Conservation (phyloP, 768 basidiomycete genomes). For the Lepiota venenata region DNA sequence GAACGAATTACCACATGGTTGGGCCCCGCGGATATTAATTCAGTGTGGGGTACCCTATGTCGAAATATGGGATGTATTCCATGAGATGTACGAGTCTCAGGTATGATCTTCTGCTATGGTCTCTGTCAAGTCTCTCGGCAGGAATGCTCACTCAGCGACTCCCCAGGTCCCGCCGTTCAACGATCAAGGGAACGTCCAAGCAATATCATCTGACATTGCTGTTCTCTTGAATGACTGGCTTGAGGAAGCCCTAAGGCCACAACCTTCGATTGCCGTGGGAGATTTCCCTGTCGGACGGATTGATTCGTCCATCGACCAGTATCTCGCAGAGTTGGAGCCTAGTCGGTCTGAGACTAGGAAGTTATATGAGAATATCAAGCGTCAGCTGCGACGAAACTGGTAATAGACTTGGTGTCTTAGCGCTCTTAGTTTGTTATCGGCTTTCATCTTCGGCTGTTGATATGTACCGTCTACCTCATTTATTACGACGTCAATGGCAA, state of each 20-base stretch:
- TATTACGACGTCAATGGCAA: constrained; percentile 8
- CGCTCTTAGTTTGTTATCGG: constrained; percentile 13
- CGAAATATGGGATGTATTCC: constrained; percentile 83
- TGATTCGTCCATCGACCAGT: constrained; percentile 70
- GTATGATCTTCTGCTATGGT: constrained; percentile 36
- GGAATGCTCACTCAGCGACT: constrained; percentile 2
- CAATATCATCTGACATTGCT: constrained; percentile 79
- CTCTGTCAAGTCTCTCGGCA: neutral
- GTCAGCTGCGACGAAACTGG: constrained; percentile 71
- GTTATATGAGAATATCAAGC: constrained; percentile 67
- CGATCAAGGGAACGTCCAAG: constrained; percentile 73
- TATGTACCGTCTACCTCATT: constrained; percentile 4
- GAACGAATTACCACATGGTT: constrained; percentile 62
- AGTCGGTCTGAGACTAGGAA: constrained; percentile 58
- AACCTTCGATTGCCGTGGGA: constrained; percentile 54
- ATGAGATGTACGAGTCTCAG: constrained; percentile 87
- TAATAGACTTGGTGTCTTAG: constrained; percentile 24
- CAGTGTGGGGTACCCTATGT: constrained; percentile 80
- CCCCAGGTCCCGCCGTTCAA: constrained; percentile 79
- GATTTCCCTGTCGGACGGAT: constrained; percentile 80
- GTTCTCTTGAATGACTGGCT: constrained; percentile 80
- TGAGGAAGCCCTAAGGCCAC: constrained; percentile 70
- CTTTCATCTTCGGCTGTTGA: constrained; percentile 7
- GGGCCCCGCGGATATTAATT: constrained; percentile 76
- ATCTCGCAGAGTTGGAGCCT: constrained; percentile 66